phyloP scores from a whole-genome alignment of 768 basidiomycete genomes.

The Podaxis pistillaris region DNA sequence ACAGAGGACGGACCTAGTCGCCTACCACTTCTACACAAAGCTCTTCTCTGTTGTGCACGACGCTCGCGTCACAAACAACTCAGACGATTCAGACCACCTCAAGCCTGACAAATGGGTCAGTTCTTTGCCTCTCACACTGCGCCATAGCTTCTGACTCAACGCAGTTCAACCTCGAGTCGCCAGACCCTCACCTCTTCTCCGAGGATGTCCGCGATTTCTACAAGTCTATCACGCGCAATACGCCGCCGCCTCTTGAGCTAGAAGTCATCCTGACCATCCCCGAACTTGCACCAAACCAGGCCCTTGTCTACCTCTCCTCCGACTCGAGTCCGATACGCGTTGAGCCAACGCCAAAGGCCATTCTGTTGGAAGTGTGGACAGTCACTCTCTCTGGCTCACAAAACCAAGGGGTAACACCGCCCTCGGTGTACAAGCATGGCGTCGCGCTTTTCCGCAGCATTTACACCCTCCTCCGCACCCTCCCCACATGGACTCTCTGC shows the following conservation, averaged over 20 bases:
- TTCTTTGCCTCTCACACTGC: conserved; percentile 25
- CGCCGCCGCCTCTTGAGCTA: background rate
- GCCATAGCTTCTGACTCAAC: conserved; percentile 35
- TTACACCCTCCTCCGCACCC: conserved; percentile 67
- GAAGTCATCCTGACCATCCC: conserved; percentile 66
- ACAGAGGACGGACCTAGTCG: conserved; percentile 82
- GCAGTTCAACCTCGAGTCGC: conserved; percentile 35
- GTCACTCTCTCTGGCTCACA: conserved; percentile 3
- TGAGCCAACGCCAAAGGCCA: conserved; percentile 64
- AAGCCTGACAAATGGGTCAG: conserved; percentile 84
- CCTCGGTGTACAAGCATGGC: conserved; percentile 76
- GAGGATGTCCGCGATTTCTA: conserved; percentile 16
- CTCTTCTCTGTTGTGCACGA: conserved; percentile 73
- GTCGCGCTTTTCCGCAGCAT: conserved; percentile 80
- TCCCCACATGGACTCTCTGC: conserved; percentile 75
- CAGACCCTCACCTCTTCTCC: conserved; percentile 16
- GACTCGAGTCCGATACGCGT: conserved; percentile 61
- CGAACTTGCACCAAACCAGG: conserved; percentile 66
- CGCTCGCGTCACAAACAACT: conserved; percentile 62
- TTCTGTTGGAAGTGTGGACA: conserved; percentile 27
- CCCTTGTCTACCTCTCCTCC: conserved; percentile 65
- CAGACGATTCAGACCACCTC: conserved; percentile 22
- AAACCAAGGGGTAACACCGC: conserved; percentile 2
- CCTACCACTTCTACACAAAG: conserved; percentile 80
- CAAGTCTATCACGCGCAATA: conserved; percentile 12